Evolutionary conservation across 768 basidiomycete genomes (phyloP).

Genomic region (Austroboletus eburneus): DNA sequence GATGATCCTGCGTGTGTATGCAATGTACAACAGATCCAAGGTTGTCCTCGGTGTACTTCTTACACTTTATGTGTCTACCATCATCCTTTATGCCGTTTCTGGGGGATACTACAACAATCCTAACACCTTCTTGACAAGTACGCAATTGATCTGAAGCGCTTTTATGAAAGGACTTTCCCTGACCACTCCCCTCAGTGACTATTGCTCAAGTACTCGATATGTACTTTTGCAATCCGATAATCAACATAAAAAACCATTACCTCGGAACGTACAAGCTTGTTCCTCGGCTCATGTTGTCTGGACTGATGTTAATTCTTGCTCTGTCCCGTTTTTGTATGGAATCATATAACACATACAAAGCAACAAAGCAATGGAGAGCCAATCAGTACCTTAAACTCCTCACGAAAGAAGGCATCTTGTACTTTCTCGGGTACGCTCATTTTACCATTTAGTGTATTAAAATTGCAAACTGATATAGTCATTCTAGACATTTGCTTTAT

Average conservation of each 20-base stretch:
- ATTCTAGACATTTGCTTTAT: conserved; percentile 17
- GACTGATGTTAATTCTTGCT: conserved; percentile 8
- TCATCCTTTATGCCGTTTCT: conserved; percentile 1
- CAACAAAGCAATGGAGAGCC: conserved; percentile 4
- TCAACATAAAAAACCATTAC: neutral
- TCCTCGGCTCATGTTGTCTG: conserved; percentile 11
- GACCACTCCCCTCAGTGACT: conserved; percentile 9
- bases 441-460: too few species aligned
- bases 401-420: conserved; percentile 12
- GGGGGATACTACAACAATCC: conserved; percentile 5
- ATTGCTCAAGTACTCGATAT: conserved; percentile 6
- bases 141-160: neutral
- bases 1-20: conserved; percentile 24
- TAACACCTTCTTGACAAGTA: conserved; percentile 6
- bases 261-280: conserved; percentile 11
- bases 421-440: conserved; percentile 17
- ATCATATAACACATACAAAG: conserved; percentile 6
- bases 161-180: too few species aligned
- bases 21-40: conserved; percentile 18
- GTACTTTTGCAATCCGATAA: conserved; percentile 12
- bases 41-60: conserved; percentile 11
- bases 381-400: conserved; percentile 15
- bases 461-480: too few species aligned
- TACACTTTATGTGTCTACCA: conserved; percentile 4
- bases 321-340: conserved; percentile 6